Conservation (phyloP, 495 filamentous ascomycete genomes). For the Zalerion maritima region DNA sequence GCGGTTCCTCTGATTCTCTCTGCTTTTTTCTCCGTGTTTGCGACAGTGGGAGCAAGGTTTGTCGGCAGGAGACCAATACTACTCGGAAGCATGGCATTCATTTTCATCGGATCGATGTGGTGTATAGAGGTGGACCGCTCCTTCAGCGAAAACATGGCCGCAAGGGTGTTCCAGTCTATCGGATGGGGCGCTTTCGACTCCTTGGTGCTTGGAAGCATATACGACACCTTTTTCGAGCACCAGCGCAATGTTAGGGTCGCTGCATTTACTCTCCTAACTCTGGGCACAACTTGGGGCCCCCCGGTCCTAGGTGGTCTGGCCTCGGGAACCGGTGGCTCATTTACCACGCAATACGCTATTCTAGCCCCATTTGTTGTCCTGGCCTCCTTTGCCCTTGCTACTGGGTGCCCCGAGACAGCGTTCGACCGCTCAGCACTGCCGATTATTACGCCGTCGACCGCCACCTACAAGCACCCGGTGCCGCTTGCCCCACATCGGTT, state of each 20-base stretch:
- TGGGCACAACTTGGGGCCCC: slow-evolving; percentile 32
- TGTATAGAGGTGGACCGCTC: slow-evolving; percentile 27
- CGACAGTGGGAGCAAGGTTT: slow-evolving; percentile 22
- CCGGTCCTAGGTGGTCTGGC: slow-evolving; percentile 34
- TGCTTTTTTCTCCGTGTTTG: slow-evolving; percentile 24
- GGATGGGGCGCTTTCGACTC: slow-evolving; percentile 40
- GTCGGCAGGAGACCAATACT: slow-evolving; percentile 35
- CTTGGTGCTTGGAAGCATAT: slow-evolving; percentile 28
- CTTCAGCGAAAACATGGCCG: slow-evolving; percentile 31
- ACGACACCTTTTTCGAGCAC: slow-evolving; percentile 39
- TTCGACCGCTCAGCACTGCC: slow-evolving; percentile 23
- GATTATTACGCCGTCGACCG: slow-evolving; percentile 15
- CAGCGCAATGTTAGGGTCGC: slow-evolving; percentile 24
- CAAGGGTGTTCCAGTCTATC: slow-evolving; percentile 32
- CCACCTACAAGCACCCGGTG: slow-evolving; percentile 15
- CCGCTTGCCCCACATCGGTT: slow-evolving; percentile 17
- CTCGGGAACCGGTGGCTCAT: slow-evolving; percentile 20
- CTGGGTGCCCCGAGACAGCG: slow-evolving; percentile 33
- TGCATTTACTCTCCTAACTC: slow-evolving; percentile 22
- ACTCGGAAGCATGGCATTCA: slow-evolving; percentile 21
- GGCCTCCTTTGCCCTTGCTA: slow-evolving; percentile 26
- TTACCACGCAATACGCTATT: slow-evolving; percentile 29
- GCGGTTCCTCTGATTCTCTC: slow-evolving; percentile 34
- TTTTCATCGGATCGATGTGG: slow-evolving; percentile 32
- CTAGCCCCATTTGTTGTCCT: slow-evolving; percentile 30